Base-by-base conservation (phyloP, 106 monocot genomes). In the Cymbidium sinense region DNA sequence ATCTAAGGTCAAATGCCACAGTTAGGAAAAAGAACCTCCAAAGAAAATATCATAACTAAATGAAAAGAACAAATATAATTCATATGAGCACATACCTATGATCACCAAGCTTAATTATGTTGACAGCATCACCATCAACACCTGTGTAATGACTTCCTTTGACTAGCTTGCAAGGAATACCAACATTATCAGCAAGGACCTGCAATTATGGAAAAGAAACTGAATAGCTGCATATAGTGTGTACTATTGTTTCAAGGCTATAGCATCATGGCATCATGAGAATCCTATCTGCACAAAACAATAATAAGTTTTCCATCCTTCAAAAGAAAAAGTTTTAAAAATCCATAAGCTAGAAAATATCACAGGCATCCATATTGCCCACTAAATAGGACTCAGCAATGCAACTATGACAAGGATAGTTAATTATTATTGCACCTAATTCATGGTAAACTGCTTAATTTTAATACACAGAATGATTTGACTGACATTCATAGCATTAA, bases 61-160 rank as follows among this genome's bases (percentile, higher is more conserved):
- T 6, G 15, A 35, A 33, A 35, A 64, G 70, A 50, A 52, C 9
- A 75, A 69, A 70, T 37, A 81, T 1, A 44, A 34, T 31, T 65
- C 17, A 55, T 25, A 43, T 52, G 64, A 43, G 35, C 41, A 37
- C 64, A 79, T 78, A 93, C 89, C 89, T 89, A 50, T 83, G 83
- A 82, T 84, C 76, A 31, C 84, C 84, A 84, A 90, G 72, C 83
- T 95, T 99, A 75, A 99, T 84, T 70, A 99, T 92, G 81, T 94
- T 92, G 34, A 99, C 87, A 82, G 98, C 98, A 87, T 95, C 94
- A 70, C 90, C 92, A 78, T 99, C 98, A 58, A 90, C 75, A 75
- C 98, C 98, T 76, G 98, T 94, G 58, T 99, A 99, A 70, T 99
- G 92, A 82, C 90, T 99, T 80, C 98, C 94, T 86, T 95, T 99